phyloP scores from a whole-genome alignment of 1,139 yeast genomes.

The Petasospora fabianii region DNA sequence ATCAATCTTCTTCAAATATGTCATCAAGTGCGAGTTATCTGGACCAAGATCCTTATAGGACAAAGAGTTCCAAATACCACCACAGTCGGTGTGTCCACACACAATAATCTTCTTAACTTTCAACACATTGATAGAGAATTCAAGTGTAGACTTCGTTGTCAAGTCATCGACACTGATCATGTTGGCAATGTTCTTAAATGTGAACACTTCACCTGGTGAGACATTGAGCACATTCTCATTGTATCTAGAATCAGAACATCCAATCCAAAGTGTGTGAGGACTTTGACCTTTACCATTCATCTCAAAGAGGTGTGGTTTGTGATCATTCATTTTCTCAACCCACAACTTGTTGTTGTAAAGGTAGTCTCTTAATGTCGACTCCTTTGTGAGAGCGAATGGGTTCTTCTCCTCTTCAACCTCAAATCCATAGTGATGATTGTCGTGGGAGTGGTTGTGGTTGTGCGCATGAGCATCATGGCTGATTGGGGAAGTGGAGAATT shows the following conservation, averaged over 20 bases:
- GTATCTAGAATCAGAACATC: constrained; percentile 92
- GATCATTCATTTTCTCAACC: constrained; percentile 56
- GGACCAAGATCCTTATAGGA: constrained; percentile 61
- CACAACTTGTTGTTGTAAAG: constrained; percentile 64
- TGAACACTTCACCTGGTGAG: constrained; percentile 90
- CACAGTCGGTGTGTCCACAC: constrained; percentile 98
- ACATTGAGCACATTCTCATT: constrained; percentile 78
- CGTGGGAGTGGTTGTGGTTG: constrained; percentile 3
- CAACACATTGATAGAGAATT: constrained; percentile 85
- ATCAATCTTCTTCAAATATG: constrained; percentile 42
- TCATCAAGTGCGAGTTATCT: constrained; percentile 30
- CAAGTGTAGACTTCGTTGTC: constrained; percentile 77
- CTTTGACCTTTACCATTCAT: constrained; percentile 79
- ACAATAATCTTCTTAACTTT: constrained; percentile 81
- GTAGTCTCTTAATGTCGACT: constrained; percentile 61
- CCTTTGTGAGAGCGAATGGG: constrained; percentile 55
- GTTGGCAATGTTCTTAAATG: constrained; percentile 92
- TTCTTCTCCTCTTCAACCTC: constrained; percentile 18
- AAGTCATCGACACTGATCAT: constrained; percentile 69
- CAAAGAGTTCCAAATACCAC: constrained; percentile 89
- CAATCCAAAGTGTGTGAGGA: constrained; percentile 94
- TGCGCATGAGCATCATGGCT: constrained; percentile 1
- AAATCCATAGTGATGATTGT: constrained; percentile 7
- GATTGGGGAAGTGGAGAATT: constrained; percentile 5
- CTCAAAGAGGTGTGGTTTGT: constrained; percentile 64